A percentile compares a stretch with the other conserved stretches of the same genome.
Evolutionary conservation across 2,329 filamentous ascomycete species (phyloP).

Genomic region (Uncinocarpus reesii): DNA sequence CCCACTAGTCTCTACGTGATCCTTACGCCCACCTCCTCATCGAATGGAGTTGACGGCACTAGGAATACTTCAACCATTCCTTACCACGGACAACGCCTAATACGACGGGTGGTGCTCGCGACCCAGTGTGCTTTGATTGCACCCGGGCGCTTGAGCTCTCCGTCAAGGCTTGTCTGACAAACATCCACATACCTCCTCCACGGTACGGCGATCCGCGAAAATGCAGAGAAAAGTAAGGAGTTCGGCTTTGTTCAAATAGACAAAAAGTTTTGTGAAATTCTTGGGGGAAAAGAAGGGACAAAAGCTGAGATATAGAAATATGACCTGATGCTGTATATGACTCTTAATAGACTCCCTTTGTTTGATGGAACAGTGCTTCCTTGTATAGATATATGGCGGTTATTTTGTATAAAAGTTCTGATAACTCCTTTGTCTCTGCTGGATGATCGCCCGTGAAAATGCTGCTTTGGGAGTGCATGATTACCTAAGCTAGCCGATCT

Average conservation of each 20-base stretch:
- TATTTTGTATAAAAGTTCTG: background rate
- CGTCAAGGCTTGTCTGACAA: background rate
- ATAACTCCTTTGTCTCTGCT: background rate
- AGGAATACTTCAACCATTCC: background rate
- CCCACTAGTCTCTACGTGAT: slow-evolving; percentile 25
- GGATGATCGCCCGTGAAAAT: no score
- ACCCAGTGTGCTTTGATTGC: slow-evolving; percentile 13
- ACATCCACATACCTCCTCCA: background rate
- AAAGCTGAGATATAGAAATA: background rate
- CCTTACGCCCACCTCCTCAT: background rate
- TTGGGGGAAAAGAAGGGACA: background rate
- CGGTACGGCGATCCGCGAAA: background rate
- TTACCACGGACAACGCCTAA: background rate
- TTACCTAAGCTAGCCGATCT: no score
- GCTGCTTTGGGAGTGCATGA: no score
- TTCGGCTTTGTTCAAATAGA: slow-evolving; percentile 3
- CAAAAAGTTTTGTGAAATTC: background rate
- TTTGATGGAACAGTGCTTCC: background rate
- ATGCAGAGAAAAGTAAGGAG: slow-evolving; percentile 1
- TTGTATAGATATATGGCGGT: background rate
- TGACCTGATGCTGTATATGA: background rate
- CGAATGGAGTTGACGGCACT: background rate
- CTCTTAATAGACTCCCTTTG: background rate
- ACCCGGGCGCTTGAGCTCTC: slow-evolving; percentile 33
- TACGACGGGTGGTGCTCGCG: slow-evolving; percentile 31